Conservation (phyloP, 129 eudicot genomes). For the Mikania micrantha region DNA sequence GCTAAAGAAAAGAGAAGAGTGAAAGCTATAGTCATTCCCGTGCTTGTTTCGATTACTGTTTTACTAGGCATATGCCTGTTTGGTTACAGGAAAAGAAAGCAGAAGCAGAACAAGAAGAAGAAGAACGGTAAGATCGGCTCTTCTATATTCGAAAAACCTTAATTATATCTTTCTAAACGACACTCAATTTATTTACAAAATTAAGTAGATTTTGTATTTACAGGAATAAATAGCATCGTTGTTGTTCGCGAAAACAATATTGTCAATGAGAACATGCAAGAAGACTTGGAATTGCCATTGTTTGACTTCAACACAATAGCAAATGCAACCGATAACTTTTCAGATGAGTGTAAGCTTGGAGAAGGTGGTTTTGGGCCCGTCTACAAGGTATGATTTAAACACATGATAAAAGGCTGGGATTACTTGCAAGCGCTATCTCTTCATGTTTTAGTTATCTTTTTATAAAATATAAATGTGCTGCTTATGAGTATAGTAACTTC, state of each 20-base stretch:
- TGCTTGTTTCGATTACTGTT: conserved; percentile 4
- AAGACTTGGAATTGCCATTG: conserved; percentile 40
- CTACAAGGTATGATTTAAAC: conserved; percentile 39
- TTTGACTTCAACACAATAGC: conserved; percentile 32
- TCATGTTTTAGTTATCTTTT: neutral
- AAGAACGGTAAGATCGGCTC: conserved; percentile 17
- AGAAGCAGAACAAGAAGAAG: neutral
- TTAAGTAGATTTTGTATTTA: neutral
- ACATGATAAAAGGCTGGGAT: neutral
- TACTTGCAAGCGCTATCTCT: neutral
- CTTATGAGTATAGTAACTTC: neutral
- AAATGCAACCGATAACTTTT: conserved; percentile 43
- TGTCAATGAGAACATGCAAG: conserved; percentile 13
- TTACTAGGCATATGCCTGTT: conserved; percentile 20
- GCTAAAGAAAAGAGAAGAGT: conserved; percentile 17
- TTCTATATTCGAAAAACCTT: neutral
- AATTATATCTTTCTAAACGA: neutral
- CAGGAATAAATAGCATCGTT: conserved; percentile 13
- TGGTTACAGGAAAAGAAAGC: conserved; percentile 10
- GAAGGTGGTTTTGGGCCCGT: conserved; percentile 69
- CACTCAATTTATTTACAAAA: neutral
- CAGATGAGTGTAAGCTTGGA: conserved; percentile 37
- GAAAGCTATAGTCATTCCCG: conserved; percentile 17
- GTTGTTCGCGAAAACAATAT: conserved; percentile 11
- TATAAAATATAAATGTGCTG: neutral